Evolutionary conservation across 129 eudicot species (phyloP).

Genomic region (sunflower (Helianthus annuus)): HanXRQr2.0-SUNRISE NC_035441.2:15503287-15503786

Average conservation of each 20-base stretch:
- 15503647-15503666: slow-evolving; percentile 24
- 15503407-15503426: too few species aligned
- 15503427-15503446: too few species aligned
- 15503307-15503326: too few species aligned
- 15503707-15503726: slow-evolving; percentile 28
- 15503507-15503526: background rate
- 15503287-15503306: too few species aligned
- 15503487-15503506: background rate
- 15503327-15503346: too few species aligned
- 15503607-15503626: slow-evolving; percentile 2
- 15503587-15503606: slow-evolving; percentile 39
- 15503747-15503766: slow-evolving; percentile 30
- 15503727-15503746: slow-evolving; percentile 46
- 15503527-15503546: background rate
- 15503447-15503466: too few species aligned
- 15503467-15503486: background rate
- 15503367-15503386: too few species aligned
- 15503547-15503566: slow-evolving; percentile 16
- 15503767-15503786: slow-evolving; percentile 38
- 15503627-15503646: slow-evolving; percentile 11
- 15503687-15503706: slow-evolving; percentile 35
- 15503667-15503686: slow-evolving; percentile 50
- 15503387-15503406: too few species aligned
- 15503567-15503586: slow-evolving; percentile 33
- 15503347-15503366: too few species aligned